phyloP scores from a whole-genome alignment of 2,329 filamentous ascomycete genomes.

The Talaromyces islandicus region DNA sequence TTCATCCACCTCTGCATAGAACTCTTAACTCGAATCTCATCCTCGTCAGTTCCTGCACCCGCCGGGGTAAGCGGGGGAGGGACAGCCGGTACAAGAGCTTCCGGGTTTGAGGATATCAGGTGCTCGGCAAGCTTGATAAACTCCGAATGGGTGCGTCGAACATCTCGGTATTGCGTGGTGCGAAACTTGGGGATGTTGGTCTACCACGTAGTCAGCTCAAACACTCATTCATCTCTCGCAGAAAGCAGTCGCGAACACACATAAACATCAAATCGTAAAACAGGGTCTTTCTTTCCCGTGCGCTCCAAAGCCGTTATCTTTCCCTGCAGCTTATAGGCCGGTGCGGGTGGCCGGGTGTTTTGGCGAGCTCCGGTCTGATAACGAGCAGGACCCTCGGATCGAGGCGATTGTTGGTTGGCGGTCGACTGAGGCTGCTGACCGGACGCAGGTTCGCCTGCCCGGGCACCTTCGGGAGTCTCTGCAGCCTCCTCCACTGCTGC shows the following conservation, averaged over 20 bases:
- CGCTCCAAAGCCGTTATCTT: constrained; percentile 93
- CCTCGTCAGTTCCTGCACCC: constrained; percentile 91
- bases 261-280: constrained; percentile 92
- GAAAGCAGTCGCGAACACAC: constrained; percentile 49
- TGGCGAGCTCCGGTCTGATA: constrained; percentile 40
- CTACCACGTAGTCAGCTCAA: constrained; percentile 43
- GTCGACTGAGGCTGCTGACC: constrained; percentile 33
- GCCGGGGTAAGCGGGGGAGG: constrained; percentile 92
- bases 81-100: constrained; percentile 88
- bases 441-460: constrained; percentile 33
- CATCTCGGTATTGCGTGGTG: constrained; percentile 96
- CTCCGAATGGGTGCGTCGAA: constrained; percentile 89
- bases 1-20: constrained; percentile 94
- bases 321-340: constrained; percentile 79
- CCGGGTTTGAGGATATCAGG: constrained; percentile 93
- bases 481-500: constrained; percentile 39
- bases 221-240: not conserved
- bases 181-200: constrained; percentile 98
- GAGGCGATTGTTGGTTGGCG: constrained; percentile 30
- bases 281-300: constrained; percentile 90
- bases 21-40: constrained; percentile 81
- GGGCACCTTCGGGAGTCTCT: constrained; percentile 34
- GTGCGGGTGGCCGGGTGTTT: constrained; percentile 44
- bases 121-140: constrained; percentile 96
- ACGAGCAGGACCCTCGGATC: constrained; percentile 39